phyloP scores from a whole-genome alignment of 1,284 basidiomycete species.

The Melampsora larici-populina region DNA sequence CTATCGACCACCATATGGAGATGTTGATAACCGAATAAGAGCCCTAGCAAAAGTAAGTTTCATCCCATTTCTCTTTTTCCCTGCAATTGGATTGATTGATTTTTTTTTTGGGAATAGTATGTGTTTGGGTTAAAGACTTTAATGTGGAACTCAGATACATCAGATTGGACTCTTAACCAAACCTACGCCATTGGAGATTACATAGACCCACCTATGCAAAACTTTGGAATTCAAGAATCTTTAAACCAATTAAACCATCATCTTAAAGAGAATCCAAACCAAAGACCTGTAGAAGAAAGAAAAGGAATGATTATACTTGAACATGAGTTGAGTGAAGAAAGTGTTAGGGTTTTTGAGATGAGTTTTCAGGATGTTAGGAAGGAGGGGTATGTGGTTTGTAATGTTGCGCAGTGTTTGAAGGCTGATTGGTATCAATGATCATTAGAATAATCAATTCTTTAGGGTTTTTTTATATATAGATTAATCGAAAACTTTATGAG shows the following conservation, averaged over 20 bases:
- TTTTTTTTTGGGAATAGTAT: conserved; percentile 1
- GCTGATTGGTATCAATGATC: conserved; percentile 25
- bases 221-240: conserved; percentile 21
- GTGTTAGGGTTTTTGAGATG: conserved; percentile 67
- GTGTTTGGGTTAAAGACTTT: conserved; percentile 27
- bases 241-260: not conserved
- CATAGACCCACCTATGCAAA: conserved; percentile 24
- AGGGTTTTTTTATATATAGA: no score
- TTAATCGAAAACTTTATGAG: no score
- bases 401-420: conserved; percentile 47
- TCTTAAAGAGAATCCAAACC: not conserved
- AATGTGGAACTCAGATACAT: conserved; percentile 31
- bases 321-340: conserved; percentile 68
- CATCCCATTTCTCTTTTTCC: conserved; percentile 5
- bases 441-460: no score
- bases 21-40: conserved; percentile 61
- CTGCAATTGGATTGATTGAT: not conserved
- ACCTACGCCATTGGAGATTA: conserved; percentile 36
- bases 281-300: conserved; percentile 55
- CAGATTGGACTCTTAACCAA: conserved; percentile 42
- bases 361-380: conserved; percentile 64
- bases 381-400: conserved; percentile 67
- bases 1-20: conserved; percentile 68
- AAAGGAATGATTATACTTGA: conserved; percentile 76
- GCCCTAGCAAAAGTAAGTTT: conserved; percentile 10